Evolutionary conservation across 2,329 filamentous ascomycete genomes (phyloP), one percentile per base, ranked within the genome.

Genomic region (Calonectria fujianensis): DNA sequence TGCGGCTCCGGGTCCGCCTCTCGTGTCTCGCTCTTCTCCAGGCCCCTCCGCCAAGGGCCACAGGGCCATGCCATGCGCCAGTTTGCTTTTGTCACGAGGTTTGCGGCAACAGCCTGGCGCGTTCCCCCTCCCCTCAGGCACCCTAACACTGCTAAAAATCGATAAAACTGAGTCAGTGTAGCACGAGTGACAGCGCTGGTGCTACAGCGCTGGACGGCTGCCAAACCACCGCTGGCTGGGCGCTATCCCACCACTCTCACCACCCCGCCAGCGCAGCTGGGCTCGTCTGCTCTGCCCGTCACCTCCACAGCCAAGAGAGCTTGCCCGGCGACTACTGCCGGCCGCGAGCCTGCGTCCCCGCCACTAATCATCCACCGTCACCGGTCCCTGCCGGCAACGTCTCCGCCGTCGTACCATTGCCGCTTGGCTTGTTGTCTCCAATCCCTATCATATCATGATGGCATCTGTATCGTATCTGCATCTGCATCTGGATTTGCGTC

Each of bases 11-110:
- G 16, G 50, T 59, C 35, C 37, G 37, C 37, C 37, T 41, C 39
- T 50, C 11, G 35, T 45, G 29, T 61, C 52, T 57, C 52, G 52
- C 52, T 14, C 57, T 35, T 61, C 9, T 54, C 39, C n/a, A 24
- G 48, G 35, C 13, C 20, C 51, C 20, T 45, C 45, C 39, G 18
- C 24, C 45, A 48, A 51, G 45, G 64, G 45, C 64, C 24, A 24
- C 24, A 24, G 1, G 24, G 24, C 24, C 24, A 24, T 24, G 24
- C 24, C 64, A 50, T 68, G 48, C 66, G 29, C 24, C 31, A 31
- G 16, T 14, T 69, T 67, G 32, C 64, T 67, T 67, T 67, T 51
- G 52, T 69, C 66, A 69, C 51, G 66, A 69, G 66, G 29, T 16
- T 57, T 29, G 45, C 41, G 24, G 39, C 61, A 14, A 8, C 29